phyloP scores from a whole-genome alignment of 2,329 filamentous ascomycete genomes.

The Tolypocladium amazonense region DNA sequence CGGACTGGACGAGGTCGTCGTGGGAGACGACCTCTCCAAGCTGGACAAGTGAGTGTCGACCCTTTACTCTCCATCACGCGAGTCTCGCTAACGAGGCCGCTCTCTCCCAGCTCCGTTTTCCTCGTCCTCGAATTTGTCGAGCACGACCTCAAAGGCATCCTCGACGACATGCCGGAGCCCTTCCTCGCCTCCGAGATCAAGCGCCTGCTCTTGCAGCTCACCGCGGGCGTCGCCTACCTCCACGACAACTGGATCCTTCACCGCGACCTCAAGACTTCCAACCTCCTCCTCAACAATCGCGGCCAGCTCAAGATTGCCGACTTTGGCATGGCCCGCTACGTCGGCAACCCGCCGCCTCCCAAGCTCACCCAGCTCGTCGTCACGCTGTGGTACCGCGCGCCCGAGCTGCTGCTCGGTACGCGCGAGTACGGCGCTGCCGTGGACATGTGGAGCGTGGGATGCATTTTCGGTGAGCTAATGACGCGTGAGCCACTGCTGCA shows the following conservation, averaged over 20 bases:
- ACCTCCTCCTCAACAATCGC: slow-evolving; percentile 89
- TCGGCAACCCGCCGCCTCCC: slow-evolving; percentile 66
- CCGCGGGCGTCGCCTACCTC: slow-evolving; percentile 70
- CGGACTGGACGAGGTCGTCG: slow-evolving; percentile 69
- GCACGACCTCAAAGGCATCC: slow-evolving; percentile 88
- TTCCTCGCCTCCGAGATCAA: slow-evolving; percentile 92
- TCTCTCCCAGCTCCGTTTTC: slow-evolving; percentile 53
- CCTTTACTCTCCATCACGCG: background rate
- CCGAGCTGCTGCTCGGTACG: slow-evolving; percentile 78
- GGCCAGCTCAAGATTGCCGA: slow-evolving; percentile 93
- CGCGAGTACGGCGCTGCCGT: slow-evolving; percentile 64
- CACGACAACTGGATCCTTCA: slow-evolving; percentile 87
- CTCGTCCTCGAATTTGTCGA: slow-evolving; percentile 96
- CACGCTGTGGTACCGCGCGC: slow-evolving; percentile 91
- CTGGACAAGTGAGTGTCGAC: slow-evolving; percentile 37
- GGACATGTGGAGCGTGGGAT: slow-evolving; percentile 95
- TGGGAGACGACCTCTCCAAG: slow-evolving; percentile 49
- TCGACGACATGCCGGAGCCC: slow-evolving; percentile 88
- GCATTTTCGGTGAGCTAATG: slow-evolving; percentile 88
- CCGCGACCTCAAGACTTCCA: slow-evolving; percentile 87
- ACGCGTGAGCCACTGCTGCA: slow-evolving; percentile 74
- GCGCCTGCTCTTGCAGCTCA: slow-evolving; percentile 74
- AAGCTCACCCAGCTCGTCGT: slow-evolving; percentile 88
- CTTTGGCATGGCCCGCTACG: slow-evolving; percentile 94
- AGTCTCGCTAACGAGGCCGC: background rate